phyloP scores from a whole-genome alignment of 176 grass and related monocot genomes.

The Carex littledalei region DNA sequence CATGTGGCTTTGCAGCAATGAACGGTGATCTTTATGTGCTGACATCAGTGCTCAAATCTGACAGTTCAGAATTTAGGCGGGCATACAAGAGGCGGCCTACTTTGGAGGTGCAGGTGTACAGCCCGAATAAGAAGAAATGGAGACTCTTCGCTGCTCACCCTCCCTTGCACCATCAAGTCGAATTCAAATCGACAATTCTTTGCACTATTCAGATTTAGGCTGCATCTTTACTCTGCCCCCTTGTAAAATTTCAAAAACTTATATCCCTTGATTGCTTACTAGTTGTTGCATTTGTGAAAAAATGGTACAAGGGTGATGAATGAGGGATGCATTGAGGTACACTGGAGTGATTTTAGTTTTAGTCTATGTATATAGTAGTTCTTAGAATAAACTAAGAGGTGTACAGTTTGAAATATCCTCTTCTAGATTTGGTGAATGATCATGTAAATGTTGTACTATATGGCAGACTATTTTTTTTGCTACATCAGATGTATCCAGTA shows the following conservation, averaged over 20 bases:
- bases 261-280: not conserved
- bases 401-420: not conserved
- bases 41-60: slow-evolving; percentile 26
- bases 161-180: slow-evolving; percentile 36
- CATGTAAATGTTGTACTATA: slow-evolving; percentile 7
- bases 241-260: not conserved
- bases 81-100: slow-evolving; percentile 33
- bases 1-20: slow-evolving; percentile 58
- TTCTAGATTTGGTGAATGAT: not conserved
- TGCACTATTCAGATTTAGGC: slow-evolving; percentile 60
- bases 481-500: not conserved
- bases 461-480: not conserved
- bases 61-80: slow-evolving; percentile 27
- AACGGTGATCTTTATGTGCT: slow-evolving; percentile 70
- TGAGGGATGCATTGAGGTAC: not conserved
- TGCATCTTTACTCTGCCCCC: not conserved
- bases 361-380: not conserved
- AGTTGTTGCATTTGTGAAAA: not conserved
- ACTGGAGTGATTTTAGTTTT: not conserved
- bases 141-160: slow-evolving; percentile 44
- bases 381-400: not conserved
- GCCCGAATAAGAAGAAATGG: slow-evolving; percentile 56
- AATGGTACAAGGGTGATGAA: not conserved
- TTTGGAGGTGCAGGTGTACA: slow-evolving; percentile 76
- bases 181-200: slow-evolving; percentile 56